Evolutionary conservation across 164 flowering plant species (phyloP).

Genomic region (Umbilicus rupestris): DNA sequence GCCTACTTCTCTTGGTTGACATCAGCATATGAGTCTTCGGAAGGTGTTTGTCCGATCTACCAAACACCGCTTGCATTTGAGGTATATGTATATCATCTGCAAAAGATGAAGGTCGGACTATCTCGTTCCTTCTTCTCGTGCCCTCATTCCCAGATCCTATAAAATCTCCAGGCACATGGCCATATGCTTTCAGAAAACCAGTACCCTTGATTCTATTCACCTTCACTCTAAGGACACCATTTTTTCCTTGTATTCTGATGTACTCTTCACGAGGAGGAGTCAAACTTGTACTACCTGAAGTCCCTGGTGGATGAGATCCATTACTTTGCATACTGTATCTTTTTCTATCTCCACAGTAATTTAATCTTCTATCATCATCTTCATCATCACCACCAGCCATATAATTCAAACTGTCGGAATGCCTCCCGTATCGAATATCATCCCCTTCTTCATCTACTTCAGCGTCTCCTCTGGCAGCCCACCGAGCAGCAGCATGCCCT

Average conservation of each 20-base stretch:
- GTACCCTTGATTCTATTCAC: conserved; percentile 40
- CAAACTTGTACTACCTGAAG: conserved; percentile 28
- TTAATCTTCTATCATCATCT: conserved; percentile 16
- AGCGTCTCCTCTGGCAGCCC: conserved; percentile 24
- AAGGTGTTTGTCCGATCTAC: conserved; percentile 21
- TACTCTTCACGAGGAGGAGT: conserved; percentile 31
- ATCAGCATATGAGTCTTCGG: conserved; percentile 18
- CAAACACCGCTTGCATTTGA: not conserved
- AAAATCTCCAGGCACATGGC: conserved; percentile 18
- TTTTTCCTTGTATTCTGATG: conserved; percentile 70
- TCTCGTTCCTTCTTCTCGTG: conserved; percentile 15
- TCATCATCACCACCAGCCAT: conserved; percentile 13
- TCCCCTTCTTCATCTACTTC: conserved; percentile 26
- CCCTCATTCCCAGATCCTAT: conserved; percentile 20
- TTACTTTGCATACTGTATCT: conserved; percentile 2
- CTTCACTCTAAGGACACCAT: conserved; percentile 78
- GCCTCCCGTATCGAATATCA: conserved; percentile 23
- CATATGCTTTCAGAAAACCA: conserved; percentile 20
- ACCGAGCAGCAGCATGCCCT: not conserved
- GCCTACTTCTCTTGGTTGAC: conserved; percentile 3
- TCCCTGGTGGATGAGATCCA: conserved; percentile 11
- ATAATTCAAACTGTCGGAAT: conserved; percentile 19
- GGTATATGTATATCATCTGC: conserved; percentile 17
- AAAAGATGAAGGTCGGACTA: conserved; percentile 16
- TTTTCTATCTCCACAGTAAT: conserved; percentile 17